Evolutionary conservation across 352 stramenopile genomes (phyloP).

Genomic region (Phytopythium mirpurense): DNA sequence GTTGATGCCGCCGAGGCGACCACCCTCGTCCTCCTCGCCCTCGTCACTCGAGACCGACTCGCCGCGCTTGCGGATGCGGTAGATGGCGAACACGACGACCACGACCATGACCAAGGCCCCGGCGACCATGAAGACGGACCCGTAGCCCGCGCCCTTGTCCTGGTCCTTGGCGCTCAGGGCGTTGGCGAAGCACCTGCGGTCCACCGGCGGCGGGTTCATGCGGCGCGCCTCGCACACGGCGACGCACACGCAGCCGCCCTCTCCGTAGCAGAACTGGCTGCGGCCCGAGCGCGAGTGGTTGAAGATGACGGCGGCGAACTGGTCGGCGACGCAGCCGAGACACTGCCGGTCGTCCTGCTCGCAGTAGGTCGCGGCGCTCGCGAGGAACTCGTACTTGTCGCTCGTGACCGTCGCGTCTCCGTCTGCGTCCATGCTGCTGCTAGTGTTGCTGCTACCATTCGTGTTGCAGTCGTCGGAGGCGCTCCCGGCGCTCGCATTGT

Average conservation of each 20-base stretch:
- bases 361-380: conserved; percentile 27
- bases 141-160: conserved; percentile 10
- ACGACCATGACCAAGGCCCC: conserved; percentile 45
- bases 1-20: not conserved
- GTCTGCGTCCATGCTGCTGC: conserved; percentile 10
- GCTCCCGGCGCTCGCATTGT: conserved; percentile 13
- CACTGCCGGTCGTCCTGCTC: conserved; percentile 31
- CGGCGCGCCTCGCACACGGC: conserved; percentile 31
- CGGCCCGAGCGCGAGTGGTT: conserved; percentile 24
- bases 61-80: conserved; percentile 32
- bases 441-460: too few relatives aligned
- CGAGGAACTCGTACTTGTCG: conserved; percentile 25
- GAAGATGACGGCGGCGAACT: conserved; percentile 38
- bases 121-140: conserved; percentile 29
- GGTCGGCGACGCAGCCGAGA: conserved; percentile 20
- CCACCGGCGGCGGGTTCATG: conserved; percentile 11
- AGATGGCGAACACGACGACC: conserved; percentile 42
- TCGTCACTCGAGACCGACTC: conserved; percentile 15
- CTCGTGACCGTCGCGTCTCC: conserved; percentile 9
- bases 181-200: conserved; percentile 28
- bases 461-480: conserved; percentile 11
- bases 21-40: conserved; percentile 6
- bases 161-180: conserved; percentile 22
- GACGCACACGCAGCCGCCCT: conserved; percentile 37
- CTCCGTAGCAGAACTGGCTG: conserved; percentile 28